These are phyloP conservation scores for Xerocomus amazonicus DNA, from an alignment of 1,284 basidiomycete genomes.

Conservation along the genomic window DNA sequence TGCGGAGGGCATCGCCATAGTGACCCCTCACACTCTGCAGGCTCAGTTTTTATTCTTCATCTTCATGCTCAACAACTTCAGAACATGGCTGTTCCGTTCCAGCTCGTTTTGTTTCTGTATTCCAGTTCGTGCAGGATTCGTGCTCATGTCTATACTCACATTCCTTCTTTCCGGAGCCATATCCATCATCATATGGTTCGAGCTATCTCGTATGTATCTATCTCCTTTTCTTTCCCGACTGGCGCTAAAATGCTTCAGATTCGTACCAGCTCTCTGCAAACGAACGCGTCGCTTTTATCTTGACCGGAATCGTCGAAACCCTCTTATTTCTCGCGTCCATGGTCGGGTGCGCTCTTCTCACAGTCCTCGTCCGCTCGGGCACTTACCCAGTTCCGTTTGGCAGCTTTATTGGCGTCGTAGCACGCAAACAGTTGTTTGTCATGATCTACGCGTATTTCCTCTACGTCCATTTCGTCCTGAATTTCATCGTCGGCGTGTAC, in stretches of 20 bases:
- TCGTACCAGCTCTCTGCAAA: constrained; percentile 36
- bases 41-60: constrained; percentile 5
- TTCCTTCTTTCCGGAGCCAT: constrained; percentile 50
- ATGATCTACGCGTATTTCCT: constrained; percentile 54
- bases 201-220: constrained; percentile 50
- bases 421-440: constrained; percentile 58
- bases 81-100: constrained; percentile 27
- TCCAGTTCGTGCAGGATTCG: constrained; percentile 59
- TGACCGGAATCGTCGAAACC: constrained; percentile 49
- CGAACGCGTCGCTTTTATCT: constrained; percentile 43
- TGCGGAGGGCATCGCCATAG: constrained; percentile 20
- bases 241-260: constrained; percentile 13
- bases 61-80: constrained; percentile 23
- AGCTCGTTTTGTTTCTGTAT: constrained; percentile 60
- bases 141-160: constrained; percentile 49
- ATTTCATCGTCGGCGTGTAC: constrained; percentile 50
- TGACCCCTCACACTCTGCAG: constrained; percentile 2
- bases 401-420: constrained; percentile 57
- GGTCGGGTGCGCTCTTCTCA: constrained; percentile 45
- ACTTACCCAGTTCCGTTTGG: constrained; percentile 4
- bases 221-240: neutral
- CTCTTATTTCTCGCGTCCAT: constrained; percentile 49
- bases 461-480: constrained; percentile 56
- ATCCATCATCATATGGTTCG: constrained; percentile 55
- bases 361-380: neutral